Evolutionary conservation across 1,139 yeast species (phyloP).

Genomic region (Diutina ranongensis): DNA sequence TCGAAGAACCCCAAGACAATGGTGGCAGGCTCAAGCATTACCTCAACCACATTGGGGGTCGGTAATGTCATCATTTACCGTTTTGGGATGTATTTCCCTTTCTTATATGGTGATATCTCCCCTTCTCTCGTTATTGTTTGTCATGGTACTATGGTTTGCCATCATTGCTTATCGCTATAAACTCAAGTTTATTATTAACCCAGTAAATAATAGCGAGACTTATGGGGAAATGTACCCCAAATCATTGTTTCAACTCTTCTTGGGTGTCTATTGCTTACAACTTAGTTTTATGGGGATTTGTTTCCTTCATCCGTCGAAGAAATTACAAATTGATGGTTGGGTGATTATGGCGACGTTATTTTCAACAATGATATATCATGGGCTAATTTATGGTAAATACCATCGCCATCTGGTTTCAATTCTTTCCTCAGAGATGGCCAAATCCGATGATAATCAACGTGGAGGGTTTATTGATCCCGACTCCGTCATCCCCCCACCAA

Average conservation of each 20-base stretch:
- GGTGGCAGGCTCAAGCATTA: constrained; percentile 15
- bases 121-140: constrained; percentile 51
- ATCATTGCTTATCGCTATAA: constrained; percentile 61
- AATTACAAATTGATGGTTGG: constrained; percentile 20
- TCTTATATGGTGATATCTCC: constrained; percentile 76
- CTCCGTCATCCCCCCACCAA: not conserved
- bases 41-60: constrained; percentile 63
- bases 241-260: constrained; percentile 63
- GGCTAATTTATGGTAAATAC: not conserved
- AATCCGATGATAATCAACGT: not conserved
- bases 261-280: constrained; percentile 75
- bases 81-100: constrained; percentile 65
- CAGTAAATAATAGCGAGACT: constrained; percentile 47
- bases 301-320: constrained; percentile 33
- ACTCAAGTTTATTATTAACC: constrained; percentile 41
- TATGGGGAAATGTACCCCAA: constrained; percentile 60
- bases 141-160: constrained; percentile 45
- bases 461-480: not conserved
- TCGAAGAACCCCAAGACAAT: constrained; percentile 46
- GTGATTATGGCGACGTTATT: constrained; percentile 33
- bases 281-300: constrained; percentile 67
- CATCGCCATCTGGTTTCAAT: not conserved
- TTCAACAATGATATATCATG: constrained; percentile 22
- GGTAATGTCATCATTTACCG: constrained; percentile 61
- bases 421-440: not conserved